Evolutionary conservation across 2,329 filamentous ascomycete genomes (phyloP).

Genomic region (Cladosporium velox): DNA sequence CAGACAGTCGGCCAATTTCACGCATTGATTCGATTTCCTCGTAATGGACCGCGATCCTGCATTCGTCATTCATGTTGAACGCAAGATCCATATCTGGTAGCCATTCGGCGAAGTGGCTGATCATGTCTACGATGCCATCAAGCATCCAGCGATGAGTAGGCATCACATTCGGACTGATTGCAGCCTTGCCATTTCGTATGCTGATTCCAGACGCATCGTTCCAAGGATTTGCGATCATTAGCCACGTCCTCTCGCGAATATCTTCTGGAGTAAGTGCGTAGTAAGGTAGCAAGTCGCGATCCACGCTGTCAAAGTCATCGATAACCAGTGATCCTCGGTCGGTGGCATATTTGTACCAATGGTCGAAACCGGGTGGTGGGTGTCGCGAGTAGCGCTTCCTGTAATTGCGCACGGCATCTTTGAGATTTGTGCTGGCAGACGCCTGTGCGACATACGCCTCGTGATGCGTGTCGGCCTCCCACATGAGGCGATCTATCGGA

Average conservation of each 20-base stretch:
- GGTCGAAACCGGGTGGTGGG: slow-evolving; percentile 62
- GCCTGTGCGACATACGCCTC: slow-evolving; percentile 53
- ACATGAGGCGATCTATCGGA: slow-evolving; percentile 58
- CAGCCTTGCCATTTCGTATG: slow-evolving; percentile 56
- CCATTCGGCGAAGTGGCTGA: slow-evolving; percentile 54
- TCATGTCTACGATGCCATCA: slow-evolving; percentile 55
- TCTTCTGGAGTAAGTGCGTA: slow-evolving; percentile 53
- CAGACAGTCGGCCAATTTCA: slow-evolving; percentile 31
- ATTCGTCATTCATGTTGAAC: slow-evolving; percentile 64
- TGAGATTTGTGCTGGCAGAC: slow-evolving; percentile 49
- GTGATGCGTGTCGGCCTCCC: slow-evolving; percentile 51
- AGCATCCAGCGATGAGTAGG: slow-evolving; percentile 62
- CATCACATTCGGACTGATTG: slow-evolving; percentile 53
- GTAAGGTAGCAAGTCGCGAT: slow-evolving; percentile 59
- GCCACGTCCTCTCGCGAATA: slow-evolving; percentile 55
- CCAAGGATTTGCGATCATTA: slow-evolving; percentile 55
- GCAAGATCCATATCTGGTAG: slow-evolving; percentile 66
- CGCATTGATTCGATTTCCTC: slow-evolving; percentile 44
- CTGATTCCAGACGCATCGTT: slow-evolving; percentile 59
- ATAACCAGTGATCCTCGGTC: slow-evolving; percentile 55
- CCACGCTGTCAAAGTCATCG: slow-evolving; percentile 63
- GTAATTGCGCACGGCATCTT: slow-evolving; percentile 55
- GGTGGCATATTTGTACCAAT: slow-evolving; percentile 60
- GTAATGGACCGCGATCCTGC: slow-evolving; percentile 58
- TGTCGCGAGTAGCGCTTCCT: slow-evolving; percentile 53